Evolutionary conservation across 768 basidiomycete species (phyloP).

Genomic region (Rhodotorula paludigena): DNA sequence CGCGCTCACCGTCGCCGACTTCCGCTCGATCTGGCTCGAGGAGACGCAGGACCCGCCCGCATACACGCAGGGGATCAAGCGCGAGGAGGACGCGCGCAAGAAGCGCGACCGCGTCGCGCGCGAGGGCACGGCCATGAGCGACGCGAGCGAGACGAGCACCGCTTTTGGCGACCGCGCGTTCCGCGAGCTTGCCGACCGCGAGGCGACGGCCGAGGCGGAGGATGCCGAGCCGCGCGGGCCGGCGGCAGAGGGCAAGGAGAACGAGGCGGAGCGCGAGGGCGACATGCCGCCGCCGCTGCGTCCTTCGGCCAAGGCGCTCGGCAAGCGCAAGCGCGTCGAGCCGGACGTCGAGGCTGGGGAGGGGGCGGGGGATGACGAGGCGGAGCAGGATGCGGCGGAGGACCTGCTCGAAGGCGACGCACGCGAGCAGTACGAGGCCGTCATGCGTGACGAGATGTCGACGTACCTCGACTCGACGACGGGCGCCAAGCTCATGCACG

Average conservation of each 20-base stretch:
- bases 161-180: constrained; percentile 15
- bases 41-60: constrained; percentile 90
- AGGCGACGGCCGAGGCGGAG: constrained; percentile 7
- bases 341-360: constrained; percentile 42
- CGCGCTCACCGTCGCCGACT: constrained; percentile 77
- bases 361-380: constrained; percentile 41
- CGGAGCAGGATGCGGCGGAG: background rate
- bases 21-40: constrained; percentile 81
- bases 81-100: constrained; percentile 31
- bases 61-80: constrained; percentile 51
- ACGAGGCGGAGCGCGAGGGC: constrained; percentile 42
- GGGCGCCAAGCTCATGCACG: constrained; percentile 50
- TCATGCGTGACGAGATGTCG: constrained; percentile 65
- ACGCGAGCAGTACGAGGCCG: constrained; percentile 63
- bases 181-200: constrained; percentile 30
- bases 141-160: constrained; percentile 19
- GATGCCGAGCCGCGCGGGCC: constrained; percentile 17
- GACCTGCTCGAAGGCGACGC: constrained; percentile 31
- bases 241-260: constrained; percentile 52
- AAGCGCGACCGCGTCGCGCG: constrained; percentile 1
- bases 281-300: constrained; percentile 19
- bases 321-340: constrained; percentile 48
- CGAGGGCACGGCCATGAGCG: constrained; percentile 12
- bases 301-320: constrained; percentile 17
- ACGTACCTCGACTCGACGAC: constrained; percentile 60